A percentile compares a stretch with the other conserved stretches of the same genome.
Evolutionary conservation across 305 asterid genomes (phyloP).

Genomic region (Caryopteris hybrid): DNA sequence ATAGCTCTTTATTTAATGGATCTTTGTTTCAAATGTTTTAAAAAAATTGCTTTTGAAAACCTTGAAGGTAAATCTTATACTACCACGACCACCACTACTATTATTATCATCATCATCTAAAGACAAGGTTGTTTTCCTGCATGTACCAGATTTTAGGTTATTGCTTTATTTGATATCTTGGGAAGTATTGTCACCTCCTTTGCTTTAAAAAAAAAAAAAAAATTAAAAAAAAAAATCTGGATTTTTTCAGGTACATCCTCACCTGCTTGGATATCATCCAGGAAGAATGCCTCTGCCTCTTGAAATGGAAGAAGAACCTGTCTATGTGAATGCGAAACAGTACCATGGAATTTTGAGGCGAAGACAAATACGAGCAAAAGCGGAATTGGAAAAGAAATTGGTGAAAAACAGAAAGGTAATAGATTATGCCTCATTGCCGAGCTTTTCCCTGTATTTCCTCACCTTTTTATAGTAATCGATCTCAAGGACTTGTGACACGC

Average conservation of each 20-base stretch:
- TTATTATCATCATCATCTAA: neutral
- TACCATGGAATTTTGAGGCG: slow-evolving; percentile 77
- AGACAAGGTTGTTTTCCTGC: neutral
- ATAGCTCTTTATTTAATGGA: neutral
- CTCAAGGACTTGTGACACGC: neutral
- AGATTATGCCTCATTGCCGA: neutral
- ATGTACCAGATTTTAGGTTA: neutral
- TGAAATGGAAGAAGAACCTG: slow-evolving; percentile 80
- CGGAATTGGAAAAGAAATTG: slow-evolving; percentile 65
- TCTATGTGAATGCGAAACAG: slow-evolving; percentile 76
- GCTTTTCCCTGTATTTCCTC: neutral
- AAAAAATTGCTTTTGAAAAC: neutral
- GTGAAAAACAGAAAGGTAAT: slow-evolving; percentile 63
- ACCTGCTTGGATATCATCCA: slow-evolving; percentile 53
- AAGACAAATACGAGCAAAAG: slow-evolving; percentile 75
- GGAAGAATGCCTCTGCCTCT: slow-evolving; percentile 77
- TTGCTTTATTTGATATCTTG: neutral
- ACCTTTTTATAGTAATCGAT: neutral
- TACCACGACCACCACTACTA: no score
- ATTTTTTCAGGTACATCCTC: slow-evolving; percentile 54
- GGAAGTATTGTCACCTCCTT: neutral
- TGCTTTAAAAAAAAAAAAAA: neutral
- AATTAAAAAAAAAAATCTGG: neutral
- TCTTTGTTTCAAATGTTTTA: neutral
- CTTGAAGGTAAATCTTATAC: neutral